Evolutionary conservation across 2,329 filamentous ascomycete species (phyloP).

Genomic region (Cladosporium sp.): DNA sequence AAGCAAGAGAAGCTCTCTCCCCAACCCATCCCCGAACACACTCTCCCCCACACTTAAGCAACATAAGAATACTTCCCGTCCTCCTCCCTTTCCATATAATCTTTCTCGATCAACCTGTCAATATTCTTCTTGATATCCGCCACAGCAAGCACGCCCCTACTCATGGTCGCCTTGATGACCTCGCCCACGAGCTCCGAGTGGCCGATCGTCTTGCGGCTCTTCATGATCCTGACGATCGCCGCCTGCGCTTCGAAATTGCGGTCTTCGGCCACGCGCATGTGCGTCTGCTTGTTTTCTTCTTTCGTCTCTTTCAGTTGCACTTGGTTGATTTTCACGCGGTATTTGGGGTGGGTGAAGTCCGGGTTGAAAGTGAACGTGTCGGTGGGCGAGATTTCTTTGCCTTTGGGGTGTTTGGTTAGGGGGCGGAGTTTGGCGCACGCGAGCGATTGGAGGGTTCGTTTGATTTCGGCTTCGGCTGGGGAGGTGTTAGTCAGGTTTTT

Average conservation of each 20-base stretch:
- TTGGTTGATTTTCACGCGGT: constrained; percentile 96
- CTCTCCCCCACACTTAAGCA: constrained; percentile 32
- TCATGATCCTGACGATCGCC: constrained; percentile 95
- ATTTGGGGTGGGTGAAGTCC: constrained; percentile 72
- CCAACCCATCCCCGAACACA: too few relatives aligned
- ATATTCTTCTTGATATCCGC: constrained; percentile 94
- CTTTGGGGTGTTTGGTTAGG: constrained; percentile 77
- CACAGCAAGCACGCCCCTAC: constrained; percentile 77
- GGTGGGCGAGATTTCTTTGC: constrained; percentile 64
- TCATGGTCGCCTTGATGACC: constrained; percentile 86
- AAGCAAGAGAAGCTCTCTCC: too few relatives aligned
- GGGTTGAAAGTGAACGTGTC: constrained; percentile 84
- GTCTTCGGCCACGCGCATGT: constrained; percentile 83
- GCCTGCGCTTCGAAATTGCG: constrained; percentile 95
- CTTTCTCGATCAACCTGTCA: constrained; percentile 91
- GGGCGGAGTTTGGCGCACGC: constrained; percentile 87
- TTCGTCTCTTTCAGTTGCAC: constrained; percentile 95
- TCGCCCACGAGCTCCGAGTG: constrained; percentile 86
- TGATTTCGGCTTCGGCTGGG: constrained; percentile 67
- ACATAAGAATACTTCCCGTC: constrained; percentile 50
- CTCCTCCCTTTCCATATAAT: constrained; percentile 80
- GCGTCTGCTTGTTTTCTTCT: constrained; percentile 89
- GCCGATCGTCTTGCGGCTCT: constrained; percentile 79
- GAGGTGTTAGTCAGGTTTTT: constrained; percentile 24
- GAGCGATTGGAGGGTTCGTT: constrained; percentile 88